phyloP scores from a whole-genome alignment of 768 basidiomycete species.

The Erythrobasidium yunnanense region DNA sequence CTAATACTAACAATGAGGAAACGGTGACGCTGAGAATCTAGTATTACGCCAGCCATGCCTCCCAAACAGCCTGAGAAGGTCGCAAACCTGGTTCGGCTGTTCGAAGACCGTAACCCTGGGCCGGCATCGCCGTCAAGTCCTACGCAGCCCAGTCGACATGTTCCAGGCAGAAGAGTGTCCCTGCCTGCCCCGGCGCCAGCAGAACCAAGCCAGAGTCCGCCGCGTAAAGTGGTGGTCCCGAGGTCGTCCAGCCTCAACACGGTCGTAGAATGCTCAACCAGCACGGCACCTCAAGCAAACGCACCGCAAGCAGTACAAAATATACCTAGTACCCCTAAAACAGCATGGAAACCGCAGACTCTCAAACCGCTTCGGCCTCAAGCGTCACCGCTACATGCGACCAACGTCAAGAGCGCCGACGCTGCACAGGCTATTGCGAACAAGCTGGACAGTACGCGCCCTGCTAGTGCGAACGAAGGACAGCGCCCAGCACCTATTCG shows the following conservation, averaged over 20 bases:
- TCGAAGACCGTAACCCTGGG: neutral
- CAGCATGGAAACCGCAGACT: neutral
- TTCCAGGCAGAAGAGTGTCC: too few relatives aligned
- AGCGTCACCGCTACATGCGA: neutral
- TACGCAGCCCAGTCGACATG: too few relatives aligned
- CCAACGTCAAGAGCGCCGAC: neutral
- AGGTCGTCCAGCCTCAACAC: too few relatives aligned
- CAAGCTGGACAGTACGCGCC: neutral
- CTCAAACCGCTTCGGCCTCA: neutral
- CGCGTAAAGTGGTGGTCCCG: too few relatives aligned
- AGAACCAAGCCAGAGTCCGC: neutral
- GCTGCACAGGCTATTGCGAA: neutral
- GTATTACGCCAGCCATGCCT: too few relatives aligned
- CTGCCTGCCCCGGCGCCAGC: neutral
- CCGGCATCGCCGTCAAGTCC: too few relatives aligned
- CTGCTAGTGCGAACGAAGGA: too few relatives aligned
- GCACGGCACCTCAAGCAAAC: too few relatives aligned
- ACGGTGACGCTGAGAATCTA: too few relatives aligned
- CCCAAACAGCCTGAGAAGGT: neutral
- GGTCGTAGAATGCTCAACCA: neutral
- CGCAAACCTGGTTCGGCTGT: neutral
- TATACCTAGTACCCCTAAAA: too few relatives aligned
- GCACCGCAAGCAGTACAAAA: too few relatives aligned
- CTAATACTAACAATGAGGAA: too few relatives aligned
- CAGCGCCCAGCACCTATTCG: neutral